phyloP scores from a whole-genome alignment of 768 basidiomycete species.

The Leccinum variicolor region DNA sequence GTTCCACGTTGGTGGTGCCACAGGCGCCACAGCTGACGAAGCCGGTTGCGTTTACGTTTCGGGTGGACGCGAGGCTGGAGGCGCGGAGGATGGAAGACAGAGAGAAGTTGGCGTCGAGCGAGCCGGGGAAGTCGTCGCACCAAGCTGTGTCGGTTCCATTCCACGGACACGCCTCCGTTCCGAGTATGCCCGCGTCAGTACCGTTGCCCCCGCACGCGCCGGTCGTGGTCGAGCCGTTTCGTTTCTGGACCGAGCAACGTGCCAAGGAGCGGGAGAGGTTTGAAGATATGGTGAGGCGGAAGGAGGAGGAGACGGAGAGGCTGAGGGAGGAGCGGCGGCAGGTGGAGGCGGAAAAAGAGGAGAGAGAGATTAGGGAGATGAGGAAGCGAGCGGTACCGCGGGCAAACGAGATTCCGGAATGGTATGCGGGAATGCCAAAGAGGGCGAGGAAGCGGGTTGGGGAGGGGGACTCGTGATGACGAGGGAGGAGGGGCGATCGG shows the following conservation, averaged over 20 bases:
- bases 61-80: constrained; percentile 46
- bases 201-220: not conserved
- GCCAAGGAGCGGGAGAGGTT: constrained; percentile 62
- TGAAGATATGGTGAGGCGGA: constrained; percentile 53
- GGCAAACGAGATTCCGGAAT: constrained; percentile 71
- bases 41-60: constrained; percentile 52
- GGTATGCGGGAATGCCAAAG: constrained; percentile 73
- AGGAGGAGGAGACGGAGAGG: constrained; percentile 50
- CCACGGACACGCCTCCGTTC: constrained; percentile 43
- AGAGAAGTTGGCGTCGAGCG: constrained; percentile 20
- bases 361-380: constrained; percentile 56
- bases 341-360: constrained; percentile 53
- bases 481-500: not conserved
- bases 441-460: constrained; percentile 22
- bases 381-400: constrained; percentile 61
- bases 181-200: constrained; percentile 28
- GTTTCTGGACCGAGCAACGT: constrained; percentile 53
- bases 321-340: constrained; percentile 45
- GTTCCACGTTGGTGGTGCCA: constrained; percentile 22
- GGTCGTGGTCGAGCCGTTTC: constrained; percentile 29
- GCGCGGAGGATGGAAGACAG: constrained; percentile 40
- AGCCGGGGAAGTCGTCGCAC: constrained; percentile 16
- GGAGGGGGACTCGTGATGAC: not conserved
- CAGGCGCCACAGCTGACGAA: constrained; percentile 37
- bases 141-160: constrained; percentile 28